Base-by-base conservation (phyloP, 805 yeast genomes). In the Teunomyces aglyptinius region DNA sequence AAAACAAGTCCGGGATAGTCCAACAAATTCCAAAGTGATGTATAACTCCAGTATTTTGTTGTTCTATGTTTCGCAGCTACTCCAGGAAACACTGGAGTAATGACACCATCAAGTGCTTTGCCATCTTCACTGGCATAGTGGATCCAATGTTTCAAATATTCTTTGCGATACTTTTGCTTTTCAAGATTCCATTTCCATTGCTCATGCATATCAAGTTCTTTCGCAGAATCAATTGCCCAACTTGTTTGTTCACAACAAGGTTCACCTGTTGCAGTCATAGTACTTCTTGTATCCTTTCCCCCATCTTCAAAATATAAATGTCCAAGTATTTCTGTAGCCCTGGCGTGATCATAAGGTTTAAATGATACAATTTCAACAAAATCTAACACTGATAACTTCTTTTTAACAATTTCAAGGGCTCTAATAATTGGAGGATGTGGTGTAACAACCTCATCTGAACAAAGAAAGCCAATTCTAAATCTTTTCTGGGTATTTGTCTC, bases 41-140 rank as follows among this genome's bases (percentile, higher is more conserved):
- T 85, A 71, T 87, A 87, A 2, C 90, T 85, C 91, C 94, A 87
- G 64, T 85, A 85, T 61, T 77, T 79, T 4, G 85, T 76, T 43
- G 76, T 73, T 41, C 76, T 79, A 18, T 85, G 80, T 45, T 75
- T 76, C 39, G 89, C 87, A n/a, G 94, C 89, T 41, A 81, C 83
- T 51, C 85, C 84, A 45, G 76, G 78, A 63, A 82, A 81, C 5
- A 82, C 77, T 49, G 92, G 91, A 43, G 85, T 76, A 38, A 86
- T 65, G 48, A 86, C 73, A 57, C 82, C 79, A 58, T 86, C 91
- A 41, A 86, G 60, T 24, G 54, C 48, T 3, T 36, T 22, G 8
- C 39, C 39, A 12, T 22, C 39, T 11, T 36, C 16, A 20, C 24
- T 75, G 43, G 75, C 74, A 57, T 81, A 71, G 19, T 74, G 61